Evolutionary conservation across 768 basidiomycete species (phyloP).

Genomic region (Tulasnella sp.): DNA sequence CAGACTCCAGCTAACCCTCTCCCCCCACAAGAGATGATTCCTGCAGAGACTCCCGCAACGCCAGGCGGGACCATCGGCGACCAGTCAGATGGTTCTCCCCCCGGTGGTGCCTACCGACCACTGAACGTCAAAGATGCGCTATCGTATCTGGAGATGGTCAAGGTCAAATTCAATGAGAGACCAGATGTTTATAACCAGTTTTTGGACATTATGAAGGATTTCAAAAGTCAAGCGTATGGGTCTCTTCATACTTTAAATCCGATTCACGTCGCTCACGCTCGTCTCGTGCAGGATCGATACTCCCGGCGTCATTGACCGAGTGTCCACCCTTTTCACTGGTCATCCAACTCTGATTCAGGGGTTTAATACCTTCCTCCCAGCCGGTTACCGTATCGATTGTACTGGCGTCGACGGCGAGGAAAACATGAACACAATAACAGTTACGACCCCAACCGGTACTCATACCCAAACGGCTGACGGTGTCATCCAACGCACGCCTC

Average conservation of each 20-base stretch:
- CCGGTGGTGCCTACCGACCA: slow-evolving; percentile 14
- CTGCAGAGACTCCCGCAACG: slow-evolving; percentile 9
- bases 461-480: slow-evolving; percentile 23
- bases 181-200: slow-evolving; percentile 23
- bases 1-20: neutral
- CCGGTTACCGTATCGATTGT: slow-evolving; percentile 83
- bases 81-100: slow-evolving; percentile 8
- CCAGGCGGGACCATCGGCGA: slow-evolving; percentile 3
- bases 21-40: neutral
- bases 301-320: slow-evolving; percentile 91
- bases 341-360: slow-evolving; percentile 88
- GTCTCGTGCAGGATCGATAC: slow-evolving; percentile 70
- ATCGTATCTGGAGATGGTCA: slow-evolving; percentile 27
- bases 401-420: slow-evolving; percentile 20
- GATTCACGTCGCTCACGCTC: neutral
- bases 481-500: slow-evolving; percentile 2
- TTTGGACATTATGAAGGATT: slow-evolving; percentile 59
- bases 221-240: slow-evolving; percentile 83
- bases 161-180: slow-evolving; percentile 24
- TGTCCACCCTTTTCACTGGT: slow-evolving; percentile 83
- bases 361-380: slow-evolving; percentile 95
- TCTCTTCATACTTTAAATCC: slow-evolving; percentile 16
- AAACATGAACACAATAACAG: slow-evolving; percentile 36
- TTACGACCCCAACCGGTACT: slow-evolving; percentile 28
- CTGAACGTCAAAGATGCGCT: slow-evolving; percentile 22